These are phyloP conservation scores for Crithidia bombi DNA, from an alignment of 208 protist species.

Conservation along the genomic window DNA sequence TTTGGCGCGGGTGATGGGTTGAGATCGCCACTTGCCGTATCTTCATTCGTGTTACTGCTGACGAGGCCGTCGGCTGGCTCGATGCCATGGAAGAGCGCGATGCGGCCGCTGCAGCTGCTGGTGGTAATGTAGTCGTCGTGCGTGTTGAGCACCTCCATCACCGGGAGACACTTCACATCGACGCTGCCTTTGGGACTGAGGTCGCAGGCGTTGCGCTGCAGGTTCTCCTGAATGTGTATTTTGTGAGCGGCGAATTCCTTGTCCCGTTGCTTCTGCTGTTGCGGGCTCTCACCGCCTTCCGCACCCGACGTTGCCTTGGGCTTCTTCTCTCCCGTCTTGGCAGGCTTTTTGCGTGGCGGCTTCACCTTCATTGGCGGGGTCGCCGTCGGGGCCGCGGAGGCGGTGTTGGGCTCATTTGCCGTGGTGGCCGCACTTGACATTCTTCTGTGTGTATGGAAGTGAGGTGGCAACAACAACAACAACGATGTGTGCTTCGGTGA, in stretches of 20 bases:
- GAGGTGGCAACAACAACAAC: no score
- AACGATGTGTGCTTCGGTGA: no score
- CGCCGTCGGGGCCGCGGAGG: not conserved
- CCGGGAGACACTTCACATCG: conserved; percentile 71
- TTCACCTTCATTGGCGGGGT: conserved; percentile 23
- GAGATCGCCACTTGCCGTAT: conserved; percentile 2
- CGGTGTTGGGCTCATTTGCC: not conserved
- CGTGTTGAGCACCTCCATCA: conserved; percentile 79
- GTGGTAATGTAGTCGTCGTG: conserved; percentile 85
- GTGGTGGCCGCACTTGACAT: not conserved
- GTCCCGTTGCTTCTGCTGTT: conserved; percentile 55
- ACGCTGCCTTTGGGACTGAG: conserved; percentile 77
- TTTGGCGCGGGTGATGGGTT: conserved; percentile 2
- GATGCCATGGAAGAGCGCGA: conserved; percentile 84
- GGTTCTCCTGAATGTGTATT: conserved; percentile 59
- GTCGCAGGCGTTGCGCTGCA: conserved; percentile 72
- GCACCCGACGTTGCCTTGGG: not conserved
- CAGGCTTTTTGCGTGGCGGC: conserved; percentile 37
- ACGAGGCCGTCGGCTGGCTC: not conserved
- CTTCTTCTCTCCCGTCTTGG: not conserved
- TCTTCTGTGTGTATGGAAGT: not conserved
- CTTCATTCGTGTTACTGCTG: not conserved
- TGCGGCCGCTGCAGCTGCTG: conserved; percentile 90
- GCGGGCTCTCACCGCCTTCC: not conserved
- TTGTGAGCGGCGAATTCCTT: conserved; percentile 81